Conservation (phyloP, 108 stramenopile genomes). For the Mayamaea pseudoterrestris region DNA sequence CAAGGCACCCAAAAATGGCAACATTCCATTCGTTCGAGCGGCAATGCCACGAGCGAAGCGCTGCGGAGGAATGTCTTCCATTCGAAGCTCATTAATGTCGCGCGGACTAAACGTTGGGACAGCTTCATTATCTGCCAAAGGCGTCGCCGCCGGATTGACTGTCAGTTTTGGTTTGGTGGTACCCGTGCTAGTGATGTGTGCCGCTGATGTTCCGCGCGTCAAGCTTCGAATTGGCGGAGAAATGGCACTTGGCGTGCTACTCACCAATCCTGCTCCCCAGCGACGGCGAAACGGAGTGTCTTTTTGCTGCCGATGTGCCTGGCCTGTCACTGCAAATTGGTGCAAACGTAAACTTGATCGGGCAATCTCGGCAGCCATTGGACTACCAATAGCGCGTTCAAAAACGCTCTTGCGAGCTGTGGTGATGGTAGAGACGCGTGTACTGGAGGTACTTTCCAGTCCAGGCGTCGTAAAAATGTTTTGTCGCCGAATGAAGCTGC, state of each 20-base stretch:
- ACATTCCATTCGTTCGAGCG: slow-evolving; percentile 63
- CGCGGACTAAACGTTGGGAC: slow-evolving; percentile 3
- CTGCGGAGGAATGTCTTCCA: slow-evolving; percentile 32
- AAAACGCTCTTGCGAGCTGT: too few species aligned
- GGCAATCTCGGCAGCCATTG: too few species aligned
- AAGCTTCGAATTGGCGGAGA: slow-evolving; percentile 31
- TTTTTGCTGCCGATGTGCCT: background rate
- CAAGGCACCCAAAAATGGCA: slow-evolving; percentile 62
- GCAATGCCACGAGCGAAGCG: slow-evolving; percentile 51
- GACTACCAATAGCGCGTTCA: too few species aligned
- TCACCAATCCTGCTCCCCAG: slow-evolving; percentile 27
- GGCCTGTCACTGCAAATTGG: background rate
- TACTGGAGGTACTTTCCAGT: too few species aligned
- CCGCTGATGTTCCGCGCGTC: slow-evolving; percentile 9
- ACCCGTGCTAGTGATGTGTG: too few species aligned
- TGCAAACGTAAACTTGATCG: too few species aligned
- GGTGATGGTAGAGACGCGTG: too few species aligned
- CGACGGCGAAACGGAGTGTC: slow-evolving; percentile 13
- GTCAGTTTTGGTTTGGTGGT: background rate
- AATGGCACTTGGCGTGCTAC: slow-evolving; percentile 8
- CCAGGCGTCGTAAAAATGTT: too few species aligned
- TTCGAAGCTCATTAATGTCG: slow-evolving; percentile 14
- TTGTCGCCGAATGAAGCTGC: too few species aligned
- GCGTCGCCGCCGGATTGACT: background rate
- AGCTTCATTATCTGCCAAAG: slow-evolving; percentile 2